phyloP scores from a whole-genome alignment of 257 asterid species.

The Marsdenia floribunda region DNA sequence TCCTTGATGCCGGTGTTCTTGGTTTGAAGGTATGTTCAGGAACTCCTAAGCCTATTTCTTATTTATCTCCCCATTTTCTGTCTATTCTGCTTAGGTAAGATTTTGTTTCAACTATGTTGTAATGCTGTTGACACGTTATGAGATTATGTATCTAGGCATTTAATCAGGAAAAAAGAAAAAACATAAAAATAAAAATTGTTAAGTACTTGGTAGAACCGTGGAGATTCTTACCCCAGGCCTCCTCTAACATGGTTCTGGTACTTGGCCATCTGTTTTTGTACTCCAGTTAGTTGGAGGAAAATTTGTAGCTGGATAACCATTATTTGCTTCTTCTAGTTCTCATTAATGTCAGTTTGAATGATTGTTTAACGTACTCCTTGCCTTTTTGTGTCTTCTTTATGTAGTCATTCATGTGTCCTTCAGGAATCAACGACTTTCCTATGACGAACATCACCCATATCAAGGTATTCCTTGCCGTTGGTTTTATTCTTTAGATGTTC shows the following conservation, averaged over 20 bases:
- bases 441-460: slow-evolving; percentile 86
- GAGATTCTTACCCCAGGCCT: too few species aligned
- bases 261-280: neutral
- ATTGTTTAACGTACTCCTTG: neutral
- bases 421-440: slow-evolving; percentile 95
- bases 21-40: slow-evolving; percentile 72
- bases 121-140: neutral
- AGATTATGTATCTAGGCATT: neutral
- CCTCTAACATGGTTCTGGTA: neutral
- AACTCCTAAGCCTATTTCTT: neutral
- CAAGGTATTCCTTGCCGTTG: slow-evolving; percentile 43
- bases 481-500: neutral
- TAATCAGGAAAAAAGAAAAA: too few species aligned
- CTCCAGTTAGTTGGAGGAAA: neutral
- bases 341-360: neutral
- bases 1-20: slow-evolving; percentile 89
- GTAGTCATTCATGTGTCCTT: slow-evolving; percentile 98
- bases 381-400: slow-evolving; percentile 6
- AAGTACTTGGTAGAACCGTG: too few species aligned
- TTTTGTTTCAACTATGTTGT: neutral
- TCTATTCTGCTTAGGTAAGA: neutral
- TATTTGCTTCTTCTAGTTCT: too few species aligned
- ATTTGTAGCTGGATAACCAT: neutral
- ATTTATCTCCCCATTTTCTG: neutral
- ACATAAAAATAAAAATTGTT: too few species aligned